Conservation (phyloP, 1,284 basidiomycete genomes). For the Moniliophthora roreri region DNA sequence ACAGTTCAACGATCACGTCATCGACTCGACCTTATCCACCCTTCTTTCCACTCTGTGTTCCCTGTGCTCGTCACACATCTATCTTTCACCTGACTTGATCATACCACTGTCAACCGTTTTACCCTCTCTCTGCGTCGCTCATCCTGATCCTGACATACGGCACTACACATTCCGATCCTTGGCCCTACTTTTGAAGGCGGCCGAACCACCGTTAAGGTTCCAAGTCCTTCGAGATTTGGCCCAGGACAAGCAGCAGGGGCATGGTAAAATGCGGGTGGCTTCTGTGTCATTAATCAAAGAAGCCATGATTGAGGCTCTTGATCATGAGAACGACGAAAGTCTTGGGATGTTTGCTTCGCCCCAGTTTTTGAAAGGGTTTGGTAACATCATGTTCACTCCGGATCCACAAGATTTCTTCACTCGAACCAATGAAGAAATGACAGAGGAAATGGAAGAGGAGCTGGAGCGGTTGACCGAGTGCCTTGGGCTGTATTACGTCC, state of each 20-base stretch:
- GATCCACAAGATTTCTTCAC: slow-evolving; percentile 2
- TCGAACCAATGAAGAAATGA: background rate
- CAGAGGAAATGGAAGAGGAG: background rate
- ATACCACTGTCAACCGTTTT: slow-evolving; percentile 6
- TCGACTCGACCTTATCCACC: slow-evolving; percentile 6
- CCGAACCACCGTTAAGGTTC: slow-evolving; percentile 1
- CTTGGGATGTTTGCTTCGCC: slow-evolving; percentile 5
- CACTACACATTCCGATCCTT: slow-evolving; percentile 9
- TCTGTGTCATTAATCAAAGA: slow-evolving; percentile 11
- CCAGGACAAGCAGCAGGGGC: background rate
- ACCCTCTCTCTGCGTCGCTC: slow-evolving; percentile 5
- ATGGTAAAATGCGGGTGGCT: slow-evolving; percentile 7
- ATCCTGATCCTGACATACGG: slow-evolving; percentile 11
- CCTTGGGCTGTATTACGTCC: slow-evolving; percentile 9
- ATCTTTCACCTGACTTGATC: background rate
- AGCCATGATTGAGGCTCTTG: slow-evolving; percentile 3
- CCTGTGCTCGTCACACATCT: no score
- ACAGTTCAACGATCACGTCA: slow-evolving; percentile 1
- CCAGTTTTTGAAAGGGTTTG: slow-evolving; percentile 10
- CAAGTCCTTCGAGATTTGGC: slow-evolving; percentile 2
- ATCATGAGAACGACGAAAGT: background rate
- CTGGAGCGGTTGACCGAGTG: slow-evolving; percentile 6
- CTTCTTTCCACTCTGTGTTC: background rate
- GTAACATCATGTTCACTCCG: slow-evolving; percentile 4
- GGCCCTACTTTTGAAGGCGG: background rate